Evolutionary conservation across 495 filamentous ascomycete genomes (phyloP), one percentile per base, ranked within the genome.

Genomic region (Monascus purpureus): DNA sequence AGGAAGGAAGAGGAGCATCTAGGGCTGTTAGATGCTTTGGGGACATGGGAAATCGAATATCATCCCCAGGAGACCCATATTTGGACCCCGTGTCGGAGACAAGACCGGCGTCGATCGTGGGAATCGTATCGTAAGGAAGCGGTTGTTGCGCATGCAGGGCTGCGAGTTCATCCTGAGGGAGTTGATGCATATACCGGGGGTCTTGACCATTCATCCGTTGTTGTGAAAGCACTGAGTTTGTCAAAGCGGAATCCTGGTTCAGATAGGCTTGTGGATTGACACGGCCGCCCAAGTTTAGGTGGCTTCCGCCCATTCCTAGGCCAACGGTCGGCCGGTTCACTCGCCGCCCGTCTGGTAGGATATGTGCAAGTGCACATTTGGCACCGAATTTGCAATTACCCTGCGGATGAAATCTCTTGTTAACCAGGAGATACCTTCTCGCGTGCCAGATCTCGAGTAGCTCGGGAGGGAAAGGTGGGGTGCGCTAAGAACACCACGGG

Each of bases 301-400:
- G 73, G 28, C 68, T 66, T 22, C 63, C 53, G 28, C 57, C 51
- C 36, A 58, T 49, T 27, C 53, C 55, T 45, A 59, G 46, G 15
- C 48, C 50, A 24, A 52, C 53, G 36, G 47, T 66, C 17, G 68
- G 67, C 29, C 72, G 57, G 56, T 94, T 93, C 41, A 96, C 81
- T 47, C 85, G 70, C 43, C 82, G 80, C 28, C 90, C 90, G 55
- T 97, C 84, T 18, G 90, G 84, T 25, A 94, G 73, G 45, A 96
- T 80, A 54, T 97, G 90, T 38, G 86, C 81, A 51, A 94, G 77
- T 43, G 92, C 90, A 63, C 90, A 97, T 57, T 96, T 96, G 17
- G 80, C 75, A 34, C 90, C 90, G 54, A 96, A 97, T 55, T 97
- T 97, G 76, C 90, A 97, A 59, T 95, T 95, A 35, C 90, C 92